Evolutionary conservation across 1,139 yeast genomes (phyloP).

Genomic region (Candida pseudoviswanathii): DNA sequence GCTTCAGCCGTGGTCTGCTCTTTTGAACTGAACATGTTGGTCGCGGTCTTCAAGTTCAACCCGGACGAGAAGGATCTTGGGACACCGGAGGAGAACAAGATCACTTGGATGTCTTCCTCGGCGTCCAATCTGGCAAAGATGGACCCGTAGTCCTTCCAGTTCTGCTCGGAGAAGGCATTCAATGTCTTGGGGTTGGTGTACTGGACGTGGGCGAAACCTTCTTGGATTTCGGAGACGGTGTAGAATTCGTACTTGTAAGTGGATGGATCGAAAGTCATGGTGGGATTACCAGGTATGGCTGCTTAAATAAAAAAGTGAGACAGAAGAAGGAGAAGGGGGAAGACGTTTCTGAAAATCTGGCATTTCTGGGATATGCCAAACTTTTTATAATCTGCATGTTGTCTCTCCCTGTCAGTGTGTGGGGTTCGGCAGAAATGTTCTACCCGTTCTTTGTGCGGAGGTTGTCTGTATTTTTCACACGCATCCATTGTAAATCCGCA

Average conservation of each 20-base stretch:
- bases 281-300: neutral
- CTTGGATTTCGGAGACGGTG: constrained; percentile 41
- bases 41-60: constrained; percentile 54
- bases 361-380: too few species aligned
- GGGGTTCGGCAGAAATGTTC: neutral
- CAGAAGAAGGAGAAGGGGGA: neutral
- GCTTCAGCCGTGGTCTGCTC: constrained; percentile 17
- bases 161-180: constrained; percentile 59
- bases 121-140: constrained; percentile 51
- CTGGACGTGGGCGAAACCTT: constrained; percentile 60
- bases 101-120: constrained; percentile 50
- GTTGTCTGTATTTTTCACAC: neutral
- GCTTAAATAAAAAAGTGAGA: neutral
- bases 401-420: neutral
- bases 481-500: neutral
- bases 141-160: constrained; percentile 58
- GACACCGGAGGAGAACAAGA: constrained; percentile 56
- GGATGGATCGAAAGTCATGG: constrained; percentile 25
- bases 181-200: constrained; percentile 63
- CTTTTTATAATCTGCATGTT: too few species aligned
- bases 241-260: constrained; percentile 39
- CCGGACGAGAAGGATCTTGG: constrained; percentile 70
- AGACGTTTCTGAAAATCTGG: neutral
- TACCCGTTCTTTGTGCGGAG: neutral
- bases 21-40: constrained; percentile 14